Percentiles rank a stretch among this genome's conserved stretches.
Evolutionary conservation across 164 flowering plant species (phyloP).

Genomic region (Chimonanthus praecox): DNA sequence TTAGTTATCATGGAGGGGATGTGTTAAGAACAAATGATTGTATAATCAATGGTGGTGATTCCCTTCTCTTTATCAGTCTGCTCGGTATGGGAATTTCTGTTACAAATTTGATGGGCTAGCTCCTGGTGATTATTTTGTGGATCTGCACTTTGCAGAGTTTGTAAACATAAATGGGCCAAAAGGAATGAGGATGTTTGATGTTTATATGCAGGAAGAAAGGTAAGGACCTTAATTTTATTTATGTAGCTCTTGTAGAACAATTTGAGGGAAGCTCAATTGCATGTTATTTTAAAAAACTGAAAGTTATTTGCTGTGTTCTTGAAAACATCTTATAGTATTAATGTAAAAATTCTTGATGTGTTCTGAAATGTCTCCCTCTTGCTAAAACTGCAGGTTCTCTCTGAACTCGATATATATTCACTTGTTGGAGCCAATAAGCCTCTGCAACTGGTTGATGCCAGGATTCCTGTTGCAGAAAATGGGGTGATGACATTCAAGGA

Average conservation of each 20-base stretch:
- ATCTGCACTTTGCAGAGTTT: conserved; percentile 83
- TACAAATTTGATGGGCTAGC: conserved; percentile 45
- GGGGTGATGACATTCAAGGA: conserved; percentile 44
- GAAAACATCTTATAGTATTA: too few relatives aligned
- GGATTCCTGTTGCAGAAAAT: conserved; percentile 47
- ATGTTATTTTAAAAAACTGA: not conserved
- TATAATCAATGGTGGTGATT: conserved; percentile 48
- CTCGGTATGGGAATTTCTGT: conserved; percentile 57
- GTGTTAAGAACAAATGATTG: conserved; percentile 51
- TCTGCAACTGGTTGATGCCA: conserved; percentile 51
- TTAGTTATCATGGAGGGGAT: conserved; percentile 59
- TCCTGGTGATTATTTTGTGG: conserved; percentile 61
- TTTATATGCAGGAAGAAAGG: conserved; percentile 81
- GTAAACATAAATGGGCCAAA: conserved; percentile 67
- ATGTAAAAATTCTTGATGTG: not conserved
- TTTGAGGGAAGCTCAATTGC: not conserved
- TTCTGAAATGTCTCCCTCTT: not conserved
- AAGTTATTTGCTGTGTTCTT: not conserved
- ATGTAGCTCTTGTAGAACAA: not conserved
- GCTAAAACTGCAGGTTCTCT: conserved; percentile 5
- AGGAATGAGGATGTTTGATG: conserved; percentile 80
- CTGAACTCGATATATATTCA: conserved; percentile 62
- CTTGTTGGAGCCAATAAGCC: conserved; percentile 80
- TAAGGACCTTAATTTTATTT: conserved; percentile 12
- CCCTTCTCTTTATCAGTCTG: conserved; percentile 59